Base-by-base conservation (phyloP, 768 basidiomycete species). In the Pleurotus salmoneostramineus region DNA sequence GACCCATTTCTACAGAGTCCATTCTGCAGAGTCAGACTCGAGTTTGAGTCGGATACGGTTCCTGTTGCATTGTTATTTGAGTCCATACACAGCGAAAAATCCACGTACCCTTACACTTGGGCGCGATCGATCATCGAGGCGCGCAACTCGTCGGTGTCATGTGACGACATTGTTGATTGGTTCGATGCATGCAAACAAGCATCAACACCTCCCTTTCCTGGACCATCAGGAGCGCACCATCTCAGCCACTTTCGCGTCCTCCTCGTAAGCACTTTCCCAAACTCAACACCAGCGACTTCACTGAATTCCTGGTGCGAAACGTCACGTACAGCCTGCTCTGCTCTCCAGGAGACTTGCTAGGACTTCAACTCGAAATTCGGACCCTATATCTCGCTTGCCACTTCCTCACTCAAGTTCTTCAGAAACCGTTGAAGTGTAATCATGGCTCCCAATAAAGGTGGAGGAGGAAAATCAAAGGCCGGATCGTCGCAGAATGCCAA, bases 401-500 rank as follows among this genome's bases (percentile, higher is more conserved):
- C n/a, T 17, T 27, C 21, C 21, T 27, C 21, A 27, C 21, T 27
- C 21, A 27, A 27, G 21, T 27, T 27, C 21, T 27, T 27, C 21
- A 27, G 21, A 27, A 27, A 27, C 21, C 21, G 21, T 27, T 27
- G 21, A 27, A 27, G 21, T 27, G 21, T 27, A 27, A 27, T 27
- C 21, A 77, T 84, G 83, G 70, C 82, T 44, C 82, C 82, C 51
- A 68, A 69, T 61, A 79, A 82, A 63, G 74, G 81, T 40, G 37
- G 37, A 34, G 85, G 84, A 51, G 86, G 84, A 63, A 89, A 88
- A 64, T 80, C 85, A 54, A 84, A 84, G 71, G 71, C 77, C 7
- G 81, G 79, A 34, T 70, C 76, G 11, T 63, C 71, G 64, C 31
- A 71, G 75, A 37, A 70, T 76, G 5, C 75, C 86, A 58, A 83